These are phyloP conservation scores for Trametopsis cervina DNA, from an alignment of 768 basidiomycete genomes.

Conservation along the genomic window DNA sequence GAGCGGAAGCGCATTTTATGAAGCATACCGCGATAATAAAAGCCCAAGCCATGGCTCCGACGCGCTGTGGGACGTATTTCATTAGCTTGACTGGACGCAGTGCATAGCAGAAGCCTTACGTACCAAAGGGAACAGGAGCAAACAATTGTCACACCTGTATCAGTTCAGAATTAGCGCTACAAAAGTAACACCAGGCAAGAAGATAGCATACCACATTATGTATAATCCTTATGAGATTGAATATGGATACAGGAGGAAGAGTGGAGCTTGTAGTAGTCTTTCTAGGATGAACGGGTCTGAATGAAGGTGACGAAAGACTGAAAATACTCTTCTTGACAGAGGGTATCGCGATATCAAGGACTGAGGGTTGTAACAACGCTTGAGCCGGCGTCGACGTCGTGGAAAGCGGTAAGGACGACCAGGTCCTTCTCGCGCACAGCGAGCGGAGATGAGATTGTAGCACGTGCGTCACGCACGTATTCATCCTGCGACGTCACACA, in stretches of 20 bases:
- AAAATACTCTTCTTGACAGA: neutral
- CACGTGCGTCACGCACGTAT: neutral
- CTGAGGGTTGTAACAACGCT: neutral
- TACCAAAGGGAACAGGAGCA: constrained; percentile 67
- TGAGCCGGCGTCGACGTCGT: neutral
- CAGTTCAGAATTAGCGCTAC: neutral
- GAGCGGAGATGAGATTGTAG: neutral
- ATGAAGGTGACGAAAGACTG: neutral
- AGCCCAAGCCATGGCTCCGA: constrained; percentile 67
- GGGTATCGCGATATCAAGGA: neutral
- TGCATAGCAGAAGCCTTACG: constrained; percentile 18
- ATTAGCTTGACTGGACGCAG: neutral
- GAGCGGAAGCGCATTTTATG: constrained; percentile 1
- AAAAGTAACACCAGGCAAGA: neutral
- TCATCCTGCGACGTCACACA: neutral
- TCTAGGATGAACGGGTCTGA: neutral
- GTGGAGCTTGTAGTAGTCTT: neutral
- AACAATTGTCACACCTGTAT: constrained; percentile 72
- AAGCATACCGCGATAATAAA: constrained; percentile 47
- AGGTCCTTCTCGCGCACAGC: neutral
- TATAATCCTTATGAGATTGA: neutral
- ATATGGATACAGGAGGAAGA: neutral
- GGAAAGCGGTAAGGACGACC: neutral
- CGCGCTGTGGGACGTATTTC: constrained; percentile 37
- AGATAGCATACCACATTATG: neutral